Conservation (phyloP, 306 rosid genomes). For the Gastrolobium bilobum region DNA sequence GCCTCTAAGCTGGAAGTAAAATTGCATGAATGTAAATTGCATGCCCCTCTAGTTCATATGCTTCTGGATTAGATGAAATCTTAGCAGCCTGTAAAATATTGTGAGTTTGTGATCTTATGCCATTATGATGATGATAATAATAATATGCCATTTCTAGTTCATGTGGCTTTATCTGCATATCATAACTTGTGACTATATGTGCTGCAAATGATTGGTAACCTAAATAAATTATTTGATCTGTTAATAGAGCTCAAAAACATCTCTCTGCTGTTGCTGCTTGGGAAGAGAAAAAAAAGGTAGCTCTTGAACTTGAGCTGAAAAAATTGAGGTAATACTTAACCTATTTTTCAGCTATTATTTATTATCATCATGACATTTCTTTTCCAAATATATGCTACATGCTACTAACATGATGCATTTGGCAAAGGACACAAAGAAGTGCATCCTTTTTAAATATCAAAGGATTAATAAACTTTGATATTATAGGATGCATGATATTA, state of each 20-base stretch:
- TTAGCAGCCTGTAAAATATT: neutral
- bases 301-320: constrained; percentile 71
- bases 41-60: neutral
- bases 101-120: neutral
- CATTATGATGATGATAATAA: neutral
- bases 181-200: too few species aligned
- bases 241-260: constrained; percentile 77
- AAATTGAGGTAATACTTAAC: constrained; percentile 65
- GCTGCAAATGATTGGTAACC: neutral
- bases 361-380: neutral
- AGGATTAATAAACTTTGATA: neutral
- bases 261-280: constrained; percentile 66
- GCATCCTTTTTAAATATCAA: neutral
- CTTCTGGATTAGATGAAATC: neutral
- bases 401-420: neutral
- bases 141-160: neutral
- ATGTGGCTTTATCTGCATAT: too few species aligned
- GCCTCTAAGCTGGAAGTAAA: too few species aligned
- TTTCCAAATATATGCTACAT: neutral
- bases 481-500: neutral
- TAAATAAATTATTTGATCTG: constrained; percentile 30
- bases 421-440: neutral
- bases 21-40: too few species aligned
- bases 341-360: constrained; percentile 15
- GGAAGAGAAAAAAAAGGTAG: constrained; percentile 78